These are phyloP conservation scores for Boletus rubropictus DNA, from an alignment of 768 basidiomycete genomes.

Conservation along the genomic window DNA sequence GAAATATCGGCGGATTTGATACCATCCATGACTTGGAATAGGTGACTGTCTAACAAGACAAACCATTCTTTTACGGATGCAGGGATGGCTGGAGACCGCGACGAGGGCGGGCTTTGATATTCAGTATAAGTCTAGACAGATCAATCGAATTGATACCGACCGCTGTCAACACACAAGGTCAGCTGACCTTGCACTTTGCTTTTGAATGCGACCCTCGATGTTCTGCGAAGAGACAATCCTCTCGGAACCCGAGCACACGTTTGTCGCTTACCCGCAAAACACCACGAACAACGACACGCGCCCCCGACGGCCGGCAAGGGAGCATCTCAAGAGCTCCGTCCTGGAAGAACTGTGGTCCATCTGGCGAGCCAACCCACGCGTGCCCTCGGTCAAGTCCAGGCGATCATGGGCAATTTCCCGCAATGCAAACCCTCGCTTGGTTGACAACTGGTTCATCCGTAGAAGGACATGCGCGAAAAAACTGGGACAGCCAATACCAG, in stretches of 20 bases:
- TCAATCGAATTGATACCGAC: background rate
- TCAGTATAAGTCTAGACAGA: background rate
- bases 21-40: constrained; percentile 1
- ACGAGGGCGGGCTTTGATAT: background rate
- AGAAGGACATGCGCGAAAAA: constrained; percentile 24
- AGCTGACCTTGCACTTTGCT: constrained; percentile 4
- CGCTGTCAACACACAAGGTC: constrained; percentile 1
- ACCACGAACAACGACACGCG: background rate
- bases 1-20: constrained; percentile 8
- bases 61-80: background rate
- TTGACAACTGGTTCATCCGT: constrained; percentile 26
- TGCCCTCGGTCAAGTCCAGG: constrained; percentile 26
- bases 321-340: constrained; percentile 8
- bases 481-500: constrained; percentile 12
- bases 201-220: constrained; percentile 7
- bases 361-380: constrained; percentile 26
- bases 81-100: background rate
- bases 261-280: background rate
- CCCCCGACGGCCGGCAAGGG: constrained; percentile 3
- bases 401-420: constrained; percentile 24
- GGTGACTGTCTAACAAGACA: background rate
- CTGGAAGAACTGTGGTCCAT: constrained; percentile 28
- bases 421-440: constrained; percentile 14
- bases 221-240: constrained; percentile 1
- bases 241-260: background rate